These are phyloP conservation scores for Talaromyces borbonicus DNA, from an alignment of 495 filamentous ascomycete genomes.

Conservation along the genomic window DNA sequence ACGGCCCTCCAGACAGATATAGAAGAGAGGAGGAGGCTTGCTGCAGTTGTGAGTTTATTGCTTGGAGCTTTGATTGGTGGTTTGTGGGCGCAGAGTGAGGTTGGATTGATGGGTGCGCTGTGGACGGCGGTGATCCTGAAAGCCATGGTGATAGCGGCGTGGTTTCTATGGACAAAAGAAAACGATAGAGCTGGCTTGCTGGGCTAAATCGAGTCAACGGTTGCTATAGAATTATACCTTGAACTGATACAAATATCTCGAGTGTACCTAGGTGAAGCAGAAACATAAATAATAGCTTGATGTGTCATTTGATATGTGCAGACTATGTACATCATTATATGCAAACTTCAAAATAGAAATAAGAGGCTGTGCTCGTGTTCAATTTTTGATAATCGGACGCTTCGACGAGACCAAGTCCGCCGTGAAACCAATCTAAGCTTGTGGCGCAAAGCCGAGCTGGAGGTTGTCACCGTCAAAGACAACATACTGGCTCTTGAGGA, in stretches of 20 bases:
- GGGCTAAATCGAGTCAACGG: too few species aligned
- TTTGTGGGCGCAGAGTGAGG: constrained; percentile 40
- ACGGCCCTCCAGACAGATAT: constrained; percentile 11
- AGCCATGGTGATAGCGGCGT: constrained; percentile 37
- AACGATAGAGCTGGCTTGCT: background rate
- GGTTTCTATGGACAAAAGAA: constrained; percentile 44
- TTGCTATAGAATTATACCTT: too few species aligned
- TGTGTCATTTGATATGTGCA: background rate
- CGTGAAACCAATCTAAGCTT: constrained; percentile 7
- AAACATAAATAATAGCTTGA: background rate
- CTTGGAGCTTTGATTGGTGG: constrained; percentile 52
- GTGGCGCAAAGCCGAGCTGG: constrained; percentile 7
- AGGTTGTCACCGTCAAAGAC: constrained; percentile 46
- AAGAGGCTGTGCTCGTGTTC: background rate
- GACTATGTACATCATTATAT: background rate
- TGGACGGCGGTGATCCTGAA: constrained; percentile 54
- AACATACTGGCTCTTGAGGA: constrained; percentile 70
- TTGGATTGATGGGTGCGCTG: constrained; percentile 51
- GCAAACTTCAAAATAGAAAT: background rate
- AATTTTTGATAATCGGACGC: background rate
- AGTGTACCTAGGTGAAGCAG: too few species aligned
- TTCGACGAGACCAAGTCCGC: background rate
- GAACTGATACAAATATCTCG: too few species aligned
- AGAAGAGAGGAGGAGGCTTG: constrained; percentile 49
- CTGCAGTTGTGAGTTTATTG: constrained; percentile 48